Percentiles rank a stretch among this genome's conserved stretches.
Conservation (phyloP, 352 stramenopile species). For the Phytophthora melonis region DNA sequence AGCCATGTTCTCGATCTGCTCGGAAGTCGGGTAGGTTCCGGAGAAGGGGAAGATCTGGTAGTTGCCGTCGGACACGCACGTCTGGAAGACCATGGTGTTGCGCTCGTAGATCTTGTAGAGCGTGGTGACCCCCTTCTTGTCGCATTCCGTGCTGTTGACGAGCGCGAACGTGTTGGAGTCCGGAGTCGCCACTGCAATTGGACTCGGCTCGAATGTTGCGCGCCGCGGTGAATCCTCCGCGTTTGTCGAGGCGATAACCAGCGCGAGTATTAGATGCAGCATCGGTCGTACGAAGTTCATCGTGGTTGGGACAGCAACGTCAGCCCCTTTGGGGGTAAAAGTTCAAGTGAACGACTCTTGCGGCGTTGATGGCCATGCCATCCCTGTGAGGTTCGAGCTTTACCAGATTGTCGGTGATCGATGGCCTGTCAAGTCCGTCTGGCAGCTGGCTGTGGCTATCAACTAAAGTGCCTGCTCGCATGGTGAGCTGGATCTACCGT, state of each 20-base stretch:
- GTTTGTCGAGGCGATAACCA: neutral
- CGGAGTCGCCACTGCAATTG: slow-evolving; percentile 35
- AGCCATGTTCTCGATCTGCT: slow-evolving; percentile 51
- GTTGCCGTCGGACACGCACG: slow-evolving; percentile 47
- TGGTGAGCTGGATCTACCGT: neutral
- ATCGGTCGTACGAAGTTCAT: slow-evolving; percentile 25
- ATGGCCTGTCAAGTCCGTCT: slow-evolving; percentile 15
- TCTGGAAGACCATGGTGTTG: slow-evolving; percentile 59
- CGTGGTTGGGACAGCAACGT: slow-evolving; percentile 10
- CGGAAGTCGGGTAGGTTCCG: slow-evolving; percentile 39
- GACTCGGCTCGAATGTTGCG: slow-evolving; percentile 26
- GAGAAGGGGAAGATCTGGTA: slow-evolving; percentile 64
- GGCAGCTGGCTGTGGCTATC: slow-evolving; percentile 7
- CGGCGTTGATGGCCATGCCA: neutral
- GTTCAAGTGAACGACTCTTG: slow-evolving; percentile 5
- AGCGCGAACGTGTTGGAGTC: slow-evolving; percentile 45
- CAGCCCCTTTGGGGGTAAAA: slow-evolving; percentile 6
- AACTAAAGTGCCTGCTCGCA: slow-evolving; percentile 3
- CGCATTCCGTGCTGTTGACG: slow-evolving; percentile 46
- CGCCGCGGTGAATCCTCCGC: slow-evolving; percentile 3
- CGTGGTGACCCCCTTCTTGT: slow-evolving; percentile 31
- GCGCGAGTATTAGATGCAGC: slow-evolving; percentile 6
- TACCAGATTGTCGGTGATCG: slow-evolving; percentile 19
- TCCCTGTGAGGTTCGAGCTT: neutral
- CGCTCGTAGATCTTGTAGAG: slow-evolving; percentile 54